Evolutionary conservation across 108 stramenopile species (phyloP).

Genomic region (Aurantiochytrium sp.): DNA sequence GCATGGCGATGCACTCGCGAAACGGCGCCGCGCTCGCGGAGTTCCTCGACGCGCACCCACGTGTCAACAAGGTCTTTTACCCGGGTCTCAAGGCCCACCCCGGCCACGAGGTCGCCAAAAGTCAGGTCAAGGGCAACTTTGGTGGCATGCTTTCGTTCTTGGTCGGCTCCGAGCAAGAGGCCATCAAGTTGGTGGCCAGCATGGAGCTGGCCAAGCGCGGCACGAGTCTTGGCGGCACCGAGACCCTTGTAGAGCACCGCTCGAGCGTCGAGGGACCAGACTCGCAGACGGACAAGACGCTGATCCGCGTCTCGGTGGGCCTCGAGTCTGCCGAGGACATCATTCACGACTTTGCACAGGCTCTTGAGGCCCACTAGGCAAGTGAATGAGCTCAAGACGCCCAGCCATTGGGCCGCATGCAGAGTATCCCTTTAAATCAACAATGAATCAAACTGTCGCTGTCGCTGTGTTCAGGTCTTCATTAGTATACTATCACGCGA

Average conservation of each 20-base stretch:
- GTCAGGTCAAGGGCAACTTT: slow-evolving; percentile 10
- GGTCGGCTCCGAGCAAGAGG: not conserved
- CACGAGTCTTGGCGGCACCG: slow-evolving; percentile 42
- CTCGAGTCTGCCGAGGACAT: slow-evolving; percentile 51
- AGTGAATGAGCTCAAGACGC: too few relatives aligned
- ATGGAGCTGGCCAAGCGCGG: slow-evolving; percentile 29
- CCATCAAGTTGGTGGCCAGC: not conserved
- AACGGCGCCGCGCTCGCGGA: slow-evolving; percentile 38
- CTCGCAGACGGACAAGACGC: slow-evolving; percentile 34
- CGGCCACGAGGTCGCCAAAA: not conserved
- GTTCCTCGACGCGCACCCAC: slow-evolving; percentile 27
- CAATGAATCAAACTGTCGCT: not conserved
- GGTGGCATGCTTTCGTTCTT: slow-evolving; percentile 34
- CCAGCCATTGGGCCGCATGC: too few relatives aligned
- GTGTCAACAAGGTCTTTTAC: slow-evolving; percentile 33
- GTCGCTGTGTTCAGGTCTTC: not conserved
- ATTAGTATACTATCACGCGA: too few relatives aligned
- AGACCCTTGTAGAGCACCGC: slow-evolving; percentile 40
- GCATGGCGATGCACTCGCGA: slow-evolving; percentile 34
- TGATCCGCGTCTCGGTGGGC: slow-evolving; percentile 53
- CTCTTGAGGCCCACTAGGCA: slow-evolving; percentile 34
- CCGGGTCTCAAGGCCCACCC: slow-evolving; percentile 5
- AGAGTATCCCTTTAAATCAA: not conserved
- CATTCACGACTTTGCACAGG: slow-evolving; percentile 45
- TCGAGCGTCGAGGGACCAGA: slow-evolving; percentile 25